Evolutionary conservation across 1,284 basidiomycete genomes (phyloP).

Genomic region (Ceratobasidium sp.): DNA sequence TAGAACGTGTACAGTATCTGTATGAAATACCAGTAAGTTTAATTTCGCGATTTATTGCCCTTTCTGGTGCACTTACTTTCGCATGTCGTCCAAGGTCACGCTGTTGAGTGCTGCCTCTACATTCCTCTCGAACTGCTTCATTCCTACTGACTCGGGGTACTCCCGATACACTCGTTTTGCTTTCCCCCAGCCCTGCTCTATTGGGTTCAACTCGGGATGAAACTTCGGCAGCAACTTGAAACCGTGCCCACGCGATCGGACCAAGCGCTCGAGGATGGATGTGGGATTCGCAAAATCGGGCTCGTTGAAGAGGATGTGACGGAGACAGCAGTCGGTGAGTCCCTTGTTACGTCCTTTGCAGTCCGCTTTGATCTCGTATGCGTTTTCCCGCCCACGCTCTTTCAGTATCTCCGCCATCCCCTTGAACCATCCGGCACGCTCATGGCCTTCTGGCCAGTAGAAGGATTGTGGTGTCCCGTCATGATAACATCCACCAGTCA

Average conservation of each 20-base stretch:
- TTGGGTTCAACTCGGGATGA: conserved; percentile 46
- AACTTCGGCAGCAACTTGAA: conserved; percentile 46
- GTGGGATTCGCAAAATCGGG: conserved; percentile 42
- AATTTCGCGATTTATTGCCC: too few species aligned
- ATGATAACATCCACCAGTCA: conserved; percentile 53
- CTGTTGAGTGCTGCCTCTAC: conserved; percentile 26
- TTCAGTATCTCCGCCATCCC: conserved; percentile 25
- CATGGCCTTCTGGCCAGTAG: conserved; percentile 57
- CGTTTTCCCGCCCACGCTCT: conserved; percentile 15
- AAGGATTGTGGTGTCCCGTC: conserved; percentile 56
- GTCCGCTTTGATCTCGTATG: conserved; percentile 19
- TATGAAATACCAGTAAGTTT: too few species aligned
- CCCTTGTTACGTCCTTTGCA: conserved; percentile 12
- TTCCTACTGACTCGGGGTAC: conserved; percentile 7
- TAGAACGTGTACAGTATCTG: background rate
- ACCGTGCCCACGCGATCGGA: conserved; percentile 24
- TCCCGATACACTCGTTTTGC: conserved; percentile 42
- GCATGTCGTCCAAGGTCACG: conserved; percentile 10
- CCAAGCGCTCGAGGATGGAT: conserved; percentile 37
- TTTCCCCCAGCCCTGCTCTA: conserved; percentile 46
- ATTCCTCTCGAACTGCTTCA: conserved; percentile 23
- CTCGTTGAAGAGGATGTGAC: conserved; percentile 40
- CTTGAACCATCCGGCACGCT: conserved; percentile 22
- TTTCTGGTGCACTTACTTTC: conserved; percentile 1
- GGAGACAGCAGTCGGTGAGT: conserved; percentile 33